Conservation (phyloP, 306 rosid genomes). For the Abrus precatorius region DNA sequence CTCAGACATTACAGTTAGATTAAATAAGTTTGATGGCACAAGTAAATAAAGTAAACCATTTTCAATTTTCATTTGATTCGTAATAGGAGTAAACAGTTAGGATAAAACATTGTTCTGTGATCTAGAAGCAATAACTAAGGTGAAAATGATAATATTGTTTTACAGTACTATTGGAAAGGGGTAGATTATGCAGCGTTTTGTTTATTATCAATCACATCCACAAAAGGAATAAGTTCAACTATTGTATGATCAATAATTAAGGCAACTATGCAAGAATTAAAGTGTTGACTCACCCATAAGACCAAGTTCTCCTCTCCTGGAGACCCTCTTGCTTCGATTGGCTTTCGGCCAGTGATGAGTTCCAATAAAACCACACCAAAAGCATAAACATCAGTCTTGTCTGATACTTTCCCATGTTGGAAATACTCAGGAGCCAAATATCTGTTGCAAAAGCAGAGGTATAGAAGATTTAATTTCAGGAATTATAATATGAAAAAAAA, state of each 20-base stretch:
- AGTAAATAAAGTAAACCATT: constrained; percentile 28
- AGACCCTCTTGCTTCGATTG: constrained; percentile 79
- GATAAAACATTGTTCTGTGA: constrained; percentile 31
- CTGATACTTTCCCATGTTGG: constrained; percentile 97
- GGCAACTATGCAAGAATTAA: constrained; percentile 26
- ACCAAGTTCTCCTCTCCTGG: constrained; percentile 94
- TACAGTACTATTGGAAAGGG: background rate
- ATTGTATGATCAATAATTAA: constrained; percentile 18
- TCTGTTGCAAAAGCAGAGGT: constrained; percentile 49
- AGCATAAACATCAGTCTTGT: constrained; percentile 95
- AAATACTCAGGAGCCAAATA: constrained; percentile 99
- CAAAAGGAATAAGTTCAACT: constrained; percentile 35
- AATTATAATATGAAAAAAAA: constrained; percentile 7
- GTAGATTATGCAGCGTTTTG: constrained; percentile 28
- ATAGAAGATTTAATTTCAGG: constrained; percentile 21
- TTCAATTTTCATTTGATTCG: constrained; percentile 16
- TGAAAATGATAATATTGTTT: background rate
- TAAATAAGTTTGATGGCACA: background rate
- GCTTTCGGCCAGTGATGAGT: constrained; percentile 92
- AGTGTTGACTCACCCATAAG: constrained; percentile 78
- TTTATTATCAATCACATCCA: constrained; percentile 25
- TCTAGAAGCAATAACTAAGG: background rate
- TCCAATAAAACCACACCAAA: constrained; percentile 93
- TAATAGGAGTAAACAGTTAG: constrained; percentile 21
- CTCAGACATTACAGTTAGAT: background rate